Conservation (phyloP, 345 rosid genomes). For the Gossypium thurberi region DNA sequence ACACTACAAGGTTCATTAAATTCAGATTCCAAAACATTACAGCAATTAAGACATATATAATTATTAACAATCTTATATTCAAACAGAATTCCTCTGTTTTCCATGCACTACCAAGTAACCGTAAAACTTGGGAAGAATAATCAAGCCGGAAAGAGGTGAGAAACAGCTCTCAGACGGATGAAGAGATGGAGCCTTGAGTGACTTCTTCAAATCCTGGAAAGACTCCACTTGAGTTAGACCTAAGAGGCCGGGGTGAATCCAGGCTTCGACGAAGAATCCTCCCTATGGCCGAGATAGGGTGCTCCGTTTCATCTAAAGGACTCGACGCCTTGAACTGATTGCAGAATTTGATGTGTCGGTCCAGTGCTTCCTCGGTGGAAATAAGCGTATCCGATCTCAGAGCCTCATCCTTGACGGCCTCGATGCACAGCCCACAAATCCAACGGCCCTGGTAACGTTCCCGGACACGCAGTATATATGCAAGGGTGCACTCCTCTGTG, state of each 20-base stretch:
- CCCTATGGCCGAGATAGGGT: conserved; percentile 63
- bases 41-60: background rate
- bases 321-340: conserved; percentile 25
- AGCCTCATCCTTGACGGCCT: conserved; percentile 58
- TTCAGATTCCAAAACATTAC: background rate
- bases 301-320: conserved; percentile 34
- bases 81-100: conserved; percentile 22
- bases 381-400: conserved; percentile 39
- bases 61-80: background rate
- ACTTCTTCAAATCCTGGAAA: conserved; percentile 39
- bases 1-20: background rate
- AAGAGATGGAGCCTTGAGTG: conserved; percentile 18
- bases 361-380: conserved; percentile 50
- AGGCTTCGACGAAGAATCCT: conserved; percentile 54
- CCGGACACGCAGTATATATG: conserved; percentile 41
- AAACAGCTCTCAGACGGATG: conserved; percentile 58
- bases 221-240: conserved; percentile 35
- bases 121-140: conserved; percentile 14
- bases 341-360: conserved; percentile 44
- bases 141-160: conserved; percentile 43
- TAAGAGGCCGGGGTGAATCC: conserved; percentile 38
- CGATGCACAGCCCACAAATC: conserved; percentile 62
- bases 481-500: conserved; percentile 57
- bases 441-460: conserved; percentile 51
- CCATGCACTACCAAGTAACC: conserved; percentile 10